phyloP scores from a whole-genome alignment of 2,329 filamentous ascomycete genomes.

The Diplodia sapinea region DNA sequence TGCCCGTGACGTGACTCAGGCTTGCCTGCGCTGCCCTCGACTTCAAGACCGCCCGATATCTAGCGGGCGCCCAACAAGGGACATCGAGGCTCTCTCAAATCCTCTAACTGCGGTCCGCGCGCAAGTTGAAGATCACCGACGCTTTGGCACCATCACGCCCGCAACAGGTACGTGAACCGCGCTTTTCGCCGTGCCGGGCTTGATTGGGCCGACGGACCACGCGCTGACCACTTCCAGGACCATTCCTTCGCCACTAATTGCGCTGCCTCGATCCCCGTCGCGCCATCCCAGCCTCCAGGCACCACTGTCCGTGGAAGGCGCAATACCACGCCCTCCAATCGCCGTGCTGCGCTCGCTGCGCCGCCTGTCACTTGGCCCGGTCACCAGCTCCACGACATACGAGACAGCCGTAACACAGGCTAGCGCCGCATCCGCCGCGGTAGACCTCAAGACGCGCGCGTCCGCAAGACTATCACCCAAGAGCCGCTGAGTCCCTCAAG shows the following conservation, averaged over 20 bases:
- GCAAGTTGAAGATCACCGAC: constrained; percentile 28
- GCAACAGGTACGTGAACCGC: constrained; percentile 34
- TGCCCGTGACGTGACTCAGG: constrained; percentile 46
- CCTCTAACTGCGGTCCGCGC: constrained; percentile 33
- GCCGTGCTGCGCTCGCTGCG: constrained; percentile 33
- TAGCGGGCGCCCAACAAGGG: constrained; percentile 44
- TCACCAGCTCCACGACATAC: constrained; percentile 34
- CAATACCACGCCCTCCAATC: constrained; percentile 38
- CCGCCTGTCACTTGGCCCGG: constrained; percentile 33
- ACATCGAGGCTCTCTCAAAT: constrained; percentile 38
- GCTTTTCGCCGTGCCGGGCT: constrained; percentile 31
- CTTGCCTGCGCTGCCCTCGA: constrained; percentile 41
- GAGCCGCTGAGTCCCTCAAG: constrained; percentile 17
- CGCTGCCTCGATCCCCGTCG: constrained; percentile 38
- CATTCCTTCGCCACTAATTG: constrained; percentile 42
- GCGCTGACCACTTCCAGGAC: constrained; percentile 42
- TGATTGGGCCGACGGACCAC: constrained; percentile 44
- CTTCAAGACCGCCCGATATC: constrained; percentile 40
- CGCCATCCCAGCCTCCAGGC: constrained; percentile 38
- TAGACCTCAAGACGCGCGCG: constrained; percentile 33
- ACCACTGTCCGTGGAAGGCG: constrained; percentile 29
- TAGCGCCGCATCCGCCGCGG: constrained; percentile 45
- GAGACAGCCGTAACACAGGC: constrained; percentile 37
- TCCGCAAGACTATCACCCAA: constrained; percentile 1
- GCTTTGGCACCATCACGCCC: constrained; percentile 34